Evolutionary conservation across 257 asterid species (phyloP).

Genomic region (Solanum pennellii): DNA sequence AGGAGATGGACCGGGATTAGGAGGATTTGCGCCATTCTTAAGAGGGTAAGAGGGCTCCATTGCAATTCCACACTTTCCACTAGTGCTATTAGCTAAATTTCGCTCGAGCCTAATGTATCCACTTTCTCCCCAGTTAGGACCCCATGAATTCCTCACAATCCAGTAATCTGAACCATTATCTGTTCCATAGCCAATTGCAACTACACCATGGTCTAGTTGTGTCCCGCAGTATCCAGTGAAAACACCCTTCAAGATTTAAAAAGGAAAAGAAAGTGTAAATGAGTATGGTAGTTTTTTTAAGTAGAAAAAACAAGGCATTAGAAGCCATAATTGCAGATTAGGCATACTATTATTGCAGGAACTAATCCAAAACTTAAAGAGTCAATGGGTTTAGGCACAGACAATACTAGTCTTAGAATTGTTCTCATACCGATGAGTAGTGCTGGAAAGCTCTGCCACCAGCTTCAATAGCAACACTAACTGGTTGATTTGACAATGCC

Average conservation of each 20-base stretch:
- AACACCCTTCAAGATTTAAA: constrained; percentile 42
- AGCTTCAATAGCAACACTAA: constrained; percentile 86
- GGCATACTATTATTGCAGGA: neutral
- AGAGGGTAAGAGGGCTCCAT: constrained; percentile 76
- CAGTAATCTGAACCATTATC: constrained; percentile 64
- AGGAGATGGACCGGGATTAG: constrained; percentile 83
- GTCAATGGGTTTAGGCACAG: no score
- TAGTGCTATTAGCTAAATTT: constrained; percentile 26
- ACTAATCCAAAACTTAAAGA: neutral
- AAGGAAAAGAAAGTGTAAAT: neutral
- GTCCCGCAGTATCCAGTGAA: constrained; percentile 75
- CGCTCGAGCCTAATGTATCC: constrained; percentile 79
- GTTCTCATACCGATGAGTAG: constrained; percentile 49
- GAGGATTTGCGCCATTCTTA: constrained; percentile 67
- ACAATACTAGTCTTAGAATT: neutral
- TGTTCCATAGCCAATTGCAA: constrained; percentile 71
- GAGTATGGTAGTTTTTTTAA: neutral
- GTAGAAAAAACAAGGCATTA: neutral
- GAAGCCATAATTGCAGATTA: neutral
- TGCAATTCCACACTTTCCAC: constrained; percentile 87
- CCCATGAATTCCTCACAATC: constrained; percentile 91
- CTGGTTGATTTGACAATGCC: constrained; percentile 68
- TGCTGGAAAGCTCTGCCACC: constrained; percentile 94
- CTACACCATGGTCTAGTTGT: constrained; percentile 75
- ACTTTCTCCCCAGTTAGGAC: constrained; percentile 67